Conservation (phyloP, 345 rosid genomes). For the Aquilaria yunnanensis region DNA sequence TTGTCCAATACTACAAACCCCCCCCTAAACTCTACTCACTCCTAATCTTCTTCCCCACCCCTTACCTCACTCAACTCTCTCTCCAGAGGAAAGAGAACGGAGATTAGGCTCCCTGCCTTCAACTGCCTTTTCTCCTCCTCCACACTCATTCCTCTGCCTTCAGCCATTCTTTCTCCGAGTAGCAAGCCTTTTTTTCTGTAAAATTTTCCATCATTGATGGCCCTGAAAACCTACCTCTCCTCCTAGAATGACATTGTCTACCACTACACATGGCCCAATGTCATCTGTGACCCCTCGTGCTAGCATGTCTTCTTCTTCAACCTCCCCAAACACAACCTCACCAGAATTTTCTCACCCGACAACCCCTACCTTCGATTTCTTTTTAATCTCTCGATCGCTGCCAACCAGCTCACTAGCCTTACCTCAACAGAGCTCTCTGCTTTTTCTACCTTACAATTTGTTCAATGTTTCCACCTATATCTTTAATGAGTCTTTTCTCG, state of each 20-base stretch:
- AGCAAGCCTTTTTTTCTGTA: constrained; percentile 58
- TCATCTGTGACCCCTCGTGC: constrained; percentile 34
- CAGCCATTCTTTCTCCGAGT: constrained; percentile 46
- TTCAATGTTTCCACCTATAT: constrained; percentile 71
- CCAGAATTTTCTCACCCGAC: constrained; percentile 47
- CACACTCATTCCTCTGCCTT: constrained; percentile 32
- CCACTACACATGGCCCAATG: constrained; percentile 28
- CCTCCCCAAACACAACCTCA: constrained; percentile 43
- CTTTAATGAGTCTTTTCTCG: constrained; percentile 50
- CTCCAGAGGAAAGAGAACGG: background rate
- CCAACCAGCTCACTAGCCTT: constrained; percentile 50
- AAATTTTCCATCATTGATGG: constrained; percentile 60
- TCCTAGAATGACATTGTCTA: constrained; percentile 54
- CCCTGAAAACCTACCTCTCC: constrained; percentile 41
- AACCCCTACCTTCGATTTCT: constrained; percentile 34
- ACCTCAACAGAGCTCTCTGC: constrained; percentile 29
- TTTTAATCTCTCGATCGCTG: constrained; percentile 35
- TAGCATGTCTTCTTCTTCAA: constrained; percentile 43
- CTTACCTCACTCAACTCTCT: constrained; percentile 10
- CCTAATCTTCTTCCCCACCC: constrained; percentile 3
- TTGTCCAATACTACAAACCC: too few species aligned
- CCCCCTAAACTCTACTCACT: too few species aligned
- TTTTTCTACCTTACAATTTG: constrained; percentile 38
- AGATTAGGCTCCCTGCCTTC: constrained; percentile 34
- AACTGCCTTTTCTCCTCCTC: constrained; percentile 35